Evolutionary conservation across 176 grass and related monocot species (phyloP), one percentile per base, ranked within the genome.

Genomic region (Leersia perrieri): DNA sequence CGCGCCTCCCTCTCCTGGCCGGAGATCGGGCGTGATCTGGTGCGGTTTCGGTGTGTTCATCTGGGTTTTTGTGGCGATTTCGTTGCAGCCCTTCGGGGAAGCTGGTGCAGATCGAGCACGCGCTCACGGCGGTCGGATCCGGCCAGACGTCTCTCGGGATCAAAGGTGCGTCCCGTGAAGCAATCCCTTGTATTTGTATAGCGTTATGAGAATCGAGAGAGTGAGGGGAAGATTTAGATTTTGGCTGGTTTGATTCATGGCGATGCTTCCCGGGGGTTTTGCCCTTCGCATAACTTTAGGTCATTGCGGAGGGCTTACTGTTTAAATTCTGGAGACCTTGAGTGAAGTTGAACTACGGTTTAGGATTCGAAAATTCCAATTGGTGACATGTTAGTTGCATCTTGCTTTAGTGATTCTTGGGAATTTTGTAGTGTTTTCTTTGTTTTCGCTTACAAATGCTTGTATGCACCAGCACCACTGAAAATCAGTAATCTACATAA

Each of bases 111-210:
- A 99, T 95, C 84, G 92, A 95, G 76, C 96, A 99, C 77, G 96
- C 96, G 22, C 90, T 99, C 45, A 95, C 76, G 63, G 92, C 96
- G 3, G 96, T 99, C 30, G 92, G 92, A 91, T 95, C 92, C 65
- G 96, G 96, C 55, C 96, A 99, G 83, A 99, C 96, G 9, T 99
- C 96, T 40, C 96, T 99, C 45, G 95, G 95, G 32, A 98, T 98
- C 86, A 98, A 98, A 95, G 96, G 96, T 94, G 70, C 65, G 35
- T 66, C 31, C 35, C 25, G 20, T 18, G 16, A 9, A 61, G 66
- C 10, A 63, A 45, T 76, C 10, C 2, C 11, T 57, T 36, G 25
- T 72, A 27, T 23, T 60, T 82, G 27, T 77, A 60, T 78, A n/a
- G 14, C 22, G 4, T 76, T 22, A 3, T 44, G 58, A 71, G 42